Base-by-base conservation (phyloP, 176 grass and related monocot genomes). In the Tuctoria greenei region DNA sequence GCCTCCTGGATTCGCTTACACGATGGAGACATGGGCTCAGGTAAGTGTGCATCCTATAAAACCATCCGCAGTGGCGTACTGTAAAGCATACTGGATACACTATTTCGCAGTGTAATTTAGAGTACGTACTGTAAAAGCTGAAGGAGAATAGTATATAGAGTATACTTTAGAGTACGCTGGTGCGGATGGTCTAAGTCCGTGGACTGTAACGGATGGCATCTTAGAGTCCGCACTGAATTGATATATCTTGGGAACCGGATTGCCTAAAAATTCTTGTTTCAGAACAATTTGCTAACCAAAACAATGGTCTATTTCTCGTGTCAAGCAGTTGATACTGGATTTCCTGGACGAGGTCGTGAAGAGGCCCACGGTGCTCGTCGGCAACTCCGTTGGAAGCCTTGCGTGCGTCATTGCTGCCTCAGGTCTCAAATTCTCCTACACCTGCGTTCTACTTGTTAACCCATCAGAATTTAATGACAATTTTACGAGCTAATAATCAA, bases 361-460 rank as follows among this genome's bases (percentile, higher is more conserved):
- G 89, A 88, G 85, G 66, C 89, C 95, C 21, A 82, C 89, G 15
- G 89, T 99, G 51, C 85, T 99, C 4, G 84, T 99, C 18, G 95
- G 95, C 40, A 95, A 95, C 73, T 99, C 91, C 27, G 95, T 99
- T 15, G 91, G 95, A 31, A 95, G 87, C 87, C 91, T 99, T 27
- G 95, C 95, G 20, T 99, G 95, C 66, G 91, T 99, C 73, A 85
- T 98, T 74, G 86, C 95, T 46, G 91, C 91, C 45, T 92, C 91
- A 88, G 91, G 95, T 92, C 54, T 54, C 4, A 65, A 3, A 40
- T 65, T 10, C 1, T 2, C 21, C 7, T 42, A 7, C 0, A 60
- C 25, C 20, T 37, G 50, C 37, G 27, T 66, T 27, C 13, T 59
- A 2, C 31, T 7, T 27, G 12, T 17, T 10, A 67, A 57, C 24